Base-by-base conservation (phyloP, 2,329 filamentous ascomycete genomes). In the Aspergillus sojae region DNA sequence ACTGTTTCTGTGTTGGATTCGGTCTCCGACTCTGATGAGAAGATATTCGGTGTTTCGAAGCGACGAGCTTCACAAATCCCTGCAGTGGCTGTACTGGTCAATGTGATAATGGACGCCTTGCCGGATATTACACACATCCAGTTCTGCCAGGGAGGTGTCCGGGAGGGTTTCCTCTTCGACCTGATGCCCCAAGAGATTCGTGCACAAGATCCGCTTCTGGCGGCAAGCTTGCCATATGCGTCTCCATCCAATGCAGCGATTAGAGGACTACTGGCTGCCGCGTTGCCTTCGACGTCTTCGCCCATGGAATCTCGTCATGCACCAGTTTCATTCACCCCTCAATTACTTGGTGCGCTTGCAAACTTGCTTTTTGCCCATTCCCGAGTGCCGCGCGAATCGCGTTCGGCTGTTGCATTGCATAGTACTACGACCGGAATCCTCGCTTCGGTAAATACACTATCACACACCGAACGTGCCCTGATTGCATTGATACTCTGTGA, bases 101-200 rank as follows among this genome's bases (percentile, higher is more conserved):
- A 90, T 36, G 89, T 91, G 21, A 85, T 97, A 19, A 82, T 90
- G 36, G 81, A 86, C 46, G 86, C 88, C 0, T 83, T 96, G 2
- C 91, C 91, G 4, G 83, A 83, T 50, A 89, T 96, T 68, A 86
- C 87, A 50, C 84, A 86, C 28, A 91, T 94, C 3, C 90, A 89
- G 0, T 97, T 97, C 78, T 96, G 93, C 74, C 90, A 92, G 70
- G 92, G 94, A 23, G 94, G 93, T 9, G 94, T 97, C 65, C 84
- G 93, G 46, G 93, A 97, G 77, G 94, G 94, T 0, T 89, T 89
- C 50, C 80, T 97, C 45, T 93, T 92, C 79, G 88, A 91, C 77
- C 88, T 84, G 65, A 84, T 97, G 12, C 82, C 87, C 0, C 68
- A 77, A 0, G 74, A 82, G 0, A 77, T 90, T 19, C 86, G 91